Conservation (phyloP, 2,329 filamentous ascomycete species). For the Diaporthe ilicicola region DNA sequence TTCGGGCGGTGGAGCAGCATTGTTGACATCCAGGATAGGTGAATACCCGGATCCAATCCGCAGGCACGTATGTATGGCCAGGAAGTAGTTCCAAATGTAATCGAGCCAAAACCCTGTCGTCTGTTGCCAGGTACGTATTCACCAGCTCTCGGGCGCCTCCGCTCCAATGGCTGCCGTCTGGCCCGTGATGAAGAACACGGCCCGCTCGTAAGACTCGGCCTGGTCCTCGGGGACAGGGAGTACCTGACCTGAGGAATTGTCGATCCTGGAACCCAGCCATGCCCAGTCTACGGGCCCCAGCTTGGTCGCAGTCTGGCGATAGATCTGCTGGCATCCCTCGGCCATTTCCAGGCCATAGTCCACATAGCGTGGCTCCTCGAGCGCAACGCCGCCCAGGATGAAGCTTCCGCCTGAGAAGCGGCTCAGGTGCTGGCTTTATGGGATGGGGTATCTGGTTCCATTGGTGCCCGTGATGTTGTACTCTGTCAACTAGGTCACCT, state of each 20-base stretch:
- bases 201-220: slow-evolving; percentile 7
- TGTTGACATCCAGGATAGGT: background rate
- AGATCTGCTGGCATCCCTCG: slow-evolving; percentile 1
- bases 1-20: background rate
- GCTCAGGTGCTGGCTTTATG: slow-evolving; percentile 9
- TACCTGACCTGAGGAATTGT: background rate
- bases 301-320: background rate
- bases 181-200: slow-evolving; percentile 13
- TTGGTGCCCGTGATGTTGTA: slow-evolving; percentile 9
- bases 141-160: slow-evolving; percentile 23
- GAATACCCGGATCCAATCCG: background rate
- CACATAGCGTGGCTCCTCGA: background rate
- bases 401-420: slow-evolving; percentile 15
- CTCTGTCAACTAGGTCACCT: background rate
- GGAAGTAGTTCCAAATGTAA: slow-evolving; percentile 4
- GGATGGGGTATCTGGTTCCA: background rate
- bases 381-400: slow-evolving; percentile 9
- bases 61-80: background rate
- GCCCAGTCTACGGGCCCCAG: background rate
- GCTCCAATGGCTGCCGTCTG: background rate
- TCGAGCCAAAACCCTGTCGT: background rate
- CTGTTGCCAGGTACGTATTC: slow-evolving; percentile 21
- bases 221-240: background rate
- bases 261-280: background rate
- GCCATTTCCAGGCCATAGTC: slow-evolving; percentile 7